These are phyloP conservation scores for Taiwanofungus camphoratus DNA, from an alignment of 1,284 basidiomycete species.

Conservation along the genomic window DNA sequence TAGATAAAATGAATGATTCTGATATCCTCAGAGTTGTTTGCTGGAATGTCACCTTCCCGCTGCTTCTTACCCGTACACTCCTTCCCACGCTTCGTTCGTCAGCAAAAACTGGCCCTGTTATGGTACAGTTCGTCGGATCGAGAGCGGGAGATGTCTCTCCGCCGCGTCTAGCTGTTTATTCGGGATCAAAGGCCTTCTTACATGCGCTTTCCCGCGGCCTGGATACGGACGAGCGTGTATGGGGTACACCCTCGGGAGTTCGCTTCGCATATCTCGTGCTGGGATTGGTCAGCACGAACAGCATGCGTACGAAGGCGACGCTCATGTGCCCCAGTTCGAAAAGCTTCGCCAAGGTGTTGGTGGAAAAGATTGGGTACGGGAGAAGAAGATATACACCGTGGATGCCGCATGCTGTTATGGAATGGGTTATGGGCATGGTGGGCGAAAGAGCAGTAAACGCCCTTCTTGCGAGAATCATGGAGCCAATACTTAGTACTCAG, in stretches of 20 bases:
- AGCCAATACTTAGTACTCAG: too few species aligned
- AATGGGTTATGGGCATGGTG: slow-evolving; percentile 10
- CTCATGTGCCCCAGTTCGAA: slow-evolving; percentile 16
- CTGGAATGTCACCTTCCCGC: slow-evolving; percentile 23
- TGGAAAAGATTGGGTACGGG: slow-evolving; percentile 18
- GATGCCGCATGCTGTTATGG: slow-evolving; percentile 13
- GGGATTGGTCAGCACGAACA: slow-evolving; percentile 18
- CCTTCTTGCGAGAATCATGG: too few species aligned
- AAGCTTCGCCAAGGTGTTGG: slow-evolving; percentile 15
- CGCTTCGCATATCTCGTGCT: slow-evolving; percentile 20
- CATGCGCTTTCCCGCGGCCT: slow-evolving; percentile 20
- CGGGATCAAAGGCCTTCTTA: slow-evolving; percentile 23
- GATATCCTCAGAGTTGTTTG: slow-evolving; percentile 15
- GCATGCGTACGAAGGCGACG: slow-evolving; percentile 9
- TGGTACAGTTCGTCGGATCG: slow-evolving; percentile 24
- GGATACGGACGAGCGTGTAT: slow-evolving; percentile 22
- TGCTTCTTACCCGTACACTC: slow-evolving; percentile 24
- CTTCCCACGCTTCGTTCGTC: slow-evolving; percentile 22
- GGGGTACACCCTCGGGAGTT: slow-evolving; percentile 19
- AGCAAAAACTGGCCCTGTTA: slow-evolving; percentile 18
- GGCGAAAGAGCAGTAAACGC: slow-evolving; percentile 12
- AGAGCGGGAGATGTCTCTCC: slow-evolving; percentile 17
- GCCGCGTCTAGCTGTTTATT: slow-evolving; percentile 21
- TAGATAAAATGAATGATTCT: slow-evolving; percentile 19
- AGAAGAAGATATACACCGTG: slow-evolving; percentile 16